Evolutionary conservation across 768 basidiomycete species (phyloP), one percentile per base, ranked within the genome.

Genomic region (Boletus coccyginus): DNA sequence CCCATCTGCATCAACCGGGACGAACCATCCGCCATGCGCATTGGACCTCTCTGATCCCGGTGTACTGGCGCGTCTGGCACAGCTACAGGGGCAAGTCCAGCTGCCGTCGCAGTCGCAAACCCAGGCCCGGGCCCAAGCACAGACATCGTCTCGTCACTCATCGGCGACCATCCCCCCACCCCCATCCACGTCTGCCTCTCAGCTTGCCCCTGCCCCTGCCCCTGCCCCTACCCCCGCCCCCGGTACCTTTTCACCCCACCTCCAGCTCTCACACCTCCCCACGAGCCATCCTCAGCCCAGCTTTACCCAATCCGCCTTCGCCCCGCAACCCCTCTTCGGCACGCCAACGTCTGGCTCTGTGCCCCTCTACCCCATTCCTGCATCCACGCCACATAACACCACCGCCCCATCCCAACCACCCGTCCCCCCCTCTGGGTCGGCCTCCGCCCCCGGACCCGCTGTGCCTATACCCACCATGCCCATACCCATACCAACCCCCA

Each of bases 31-130:
- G 3, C 46, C 50, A 1, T 54, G 58, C 1, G 49, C 48, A 1
- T 19, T 66, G 17, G 69, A 72, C 48, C 31, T 62, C 1, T 58
- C 64, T 4, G 70, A 70, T 52, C 70, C 66, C 0, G 54, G 21
- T 27, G 42, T 66, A 39, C 24, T 72, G 5, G 60, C 57, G 2
- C 69, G 66, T 24, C 52, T 72, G 10, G 62, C 54, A 36, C 68
- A 70, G 36, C 47, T 65, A 24, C 68, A 72, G 11, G 53, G 57
- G 3, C 67, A 69, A 46, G 35, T 52, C 2, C 66, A 62, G 3
- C 33, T 35, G 4, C 63, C 58, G 17, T 21, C 43, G 7, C 63
- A 51, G 29, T 5, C 50, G 5, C 39, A 29, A 13, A 6, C 50
- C 4, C 57, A 27, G 27, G 27, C 27, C 27, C 27, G 27, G 27